Base-by-base conservation (phyloP, 1,139 yeast genomes). In the Saccharomyces hybrid region DNA sequence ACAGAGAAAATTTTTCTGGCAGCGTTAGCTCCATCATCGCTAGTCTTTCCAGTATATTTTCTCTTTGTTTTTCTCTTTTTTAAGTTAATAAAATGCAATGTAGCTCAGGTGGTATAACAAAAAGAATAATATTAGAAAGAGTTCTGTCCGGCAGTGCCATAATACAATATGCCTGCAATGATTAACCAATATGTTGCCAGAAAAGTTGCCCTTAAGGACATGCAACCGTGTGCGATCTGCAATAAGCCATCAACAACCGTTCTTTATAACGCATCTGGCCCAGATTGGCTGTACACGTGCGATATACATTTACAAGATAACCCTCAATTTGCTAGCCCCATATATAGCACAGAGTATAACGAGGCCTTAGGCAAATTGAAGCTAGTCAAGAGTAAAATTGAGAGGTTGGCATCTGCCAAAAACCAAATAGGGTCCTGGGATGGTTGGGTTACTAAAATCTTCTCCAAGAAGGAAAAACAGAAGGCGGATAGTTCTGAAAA, bases 251-350 rank as follows among this genome's bases (percentile, higher is more conserved):
- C 88, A 0, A 61, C 75, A 1, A 75, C 80, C n/a, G n/a, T n/a
- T n/a, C n/a, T n/a, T n/a, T n/a, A n/a, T n/a, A n/a, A 0, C 50
- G 52, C 52, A 16, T 53, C 59, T 2, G 63, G 77, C 62, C 72
- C 75, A 3, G 93, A 86, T 66, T 86, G 83, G 75, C 84, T 88
- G 66, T 86, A 85, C 65, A 75, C 81, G 1, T 88, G 95, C 66
- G 79, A 77, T 27, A 62, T 75, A n/a, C 95, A 87, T 69, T 69
- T 87, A 49, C 70, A 68, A 16, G 95, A 87, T 63, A 68, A 68
- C 54, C 69, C 75, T 1, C 75, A 77, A n/a, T 86, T 86, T 69
- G 89, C 87, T 2, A 68, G 70, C 1, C 82, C 87, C 0, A 62
- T 78, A 1, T 72, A 74, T 41, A 78, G 77, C 8, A 73, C 75